Base-by-base conservation (phyloP, 139 green algal species). In the Chlamydomonas applanata region DNA sequence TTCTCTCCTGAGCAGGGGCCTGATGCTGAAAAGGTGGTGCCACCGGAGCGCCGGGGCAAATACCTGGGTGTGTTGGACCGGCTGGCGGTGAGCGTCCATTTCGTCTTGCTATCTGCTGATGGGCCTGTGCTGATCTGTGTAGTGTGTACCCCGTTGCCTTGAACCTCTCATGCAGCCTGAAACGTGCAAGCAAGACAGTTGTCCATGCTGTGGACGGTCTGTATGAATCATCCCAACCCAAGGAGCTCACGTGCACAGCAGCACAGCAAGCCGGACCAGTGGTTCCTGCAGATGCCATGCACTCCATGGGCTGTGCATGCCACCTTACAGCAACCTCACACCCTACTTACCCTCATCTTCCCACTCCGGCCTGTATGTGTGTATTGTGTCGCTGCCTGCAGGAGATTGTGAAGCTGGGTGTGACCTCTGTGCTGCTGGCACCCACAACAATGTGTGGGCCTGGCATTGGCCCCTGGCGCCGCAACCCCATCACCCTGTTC, bases 21-120 rank as follows among this genome's bases (percentile, higher is more conserved):
- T 16, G 73, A 79, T 25, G 79, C 83, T 40, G 73, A 84, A 77
- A 45, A 44, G 19, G n/a, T 62, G 35, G 83, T 85, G 22, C 71
- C 80, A 1, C 66, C 53, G 1, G 78, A 88, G 71, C 77, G 85
- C 27, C 77, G 71, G 9, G 85, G 87, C 61, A 92, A 83, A 17
- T 92, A 83, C 71, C 76, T 94, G 36, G 90, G 90, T 1, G 60
- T 94, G 27, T 53, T 90, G 1, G 89, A 88, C 29, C 65, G 80
- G 0, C 57, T 85, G 20, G 27, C 60, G 52, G 63, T 36, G 69
- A 59, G 0, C 29, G 56, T 14, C 25, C n/a, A 14, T 29, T 64
- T 14, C 56, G 5, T 14, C 5, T 7, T 64, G 56, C n/a, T n/a
- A n/a, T n/a, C n/a, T n/a, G n/a, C n/a, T n/a, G n/a, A n/a, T n/a